Evolutionary conservation across 1,284 basidiomycete genomes (phyloP), one percentile per base, ranked within the genome.

Genomic region (Trametes polyzona): DNA sequence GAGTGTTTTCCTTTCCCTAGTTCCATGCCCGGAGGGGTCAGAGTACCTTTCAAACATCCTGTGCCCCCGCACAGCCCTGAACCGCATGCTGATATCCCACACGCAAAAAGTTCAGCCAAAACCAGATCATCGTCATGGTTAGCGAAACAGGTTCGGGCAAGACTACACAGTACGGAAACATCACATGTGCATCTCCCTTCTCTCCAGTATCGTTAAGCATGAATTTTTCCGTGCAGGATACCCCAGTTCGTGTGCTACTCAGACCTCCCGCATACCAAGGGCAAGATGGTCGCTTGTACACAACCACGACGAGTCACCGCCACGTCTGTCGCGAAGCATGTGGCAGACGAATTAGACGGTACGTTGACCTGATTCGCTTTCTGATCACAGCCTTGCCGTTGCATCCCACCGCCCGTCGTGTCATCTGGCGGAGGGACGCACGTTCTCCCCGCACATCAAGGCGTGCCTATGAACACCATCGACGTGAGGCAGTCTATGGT

Each of bases 131-230:
- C 46, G 88, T 99, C 56, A 93, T 99, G 87, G 94, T 98, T 65
- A 96, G 96, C 67, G 96, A 99, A 79, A 98, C 97, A 1, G 97
- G 97, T 12, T 96, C 95, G 24, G 97, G 96, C 55, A 99, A 99
- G 79, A 99, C 97, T 2, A 98, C 96, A 36, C 96, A 98, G 91
- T 94, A 71, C 67, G 86, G 74, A 67, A 33, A 23, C 9, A 4
- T 16, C 24, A 8, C 2, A 10, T 16, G 57, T 53, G 57, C 46
- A 37, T 57, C 54, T 39, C 23, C 7, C 16, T 21, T 35, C 6
- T 8, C 21, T n/a, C 6, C 1, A 11, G 23, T 7, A 10, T 5
- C 3, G 17, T 19, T 27, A 16, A 16, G 21, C 19, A 17, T 17
- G 12, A 8, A 5, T 11, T 4, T 12, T 36, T 12, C 9, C 17